These are phyloP conservation scores for Candida jianshihensis DNA, from an alignment of 805 yeast species.

Conservation along the genomic window DNA sequence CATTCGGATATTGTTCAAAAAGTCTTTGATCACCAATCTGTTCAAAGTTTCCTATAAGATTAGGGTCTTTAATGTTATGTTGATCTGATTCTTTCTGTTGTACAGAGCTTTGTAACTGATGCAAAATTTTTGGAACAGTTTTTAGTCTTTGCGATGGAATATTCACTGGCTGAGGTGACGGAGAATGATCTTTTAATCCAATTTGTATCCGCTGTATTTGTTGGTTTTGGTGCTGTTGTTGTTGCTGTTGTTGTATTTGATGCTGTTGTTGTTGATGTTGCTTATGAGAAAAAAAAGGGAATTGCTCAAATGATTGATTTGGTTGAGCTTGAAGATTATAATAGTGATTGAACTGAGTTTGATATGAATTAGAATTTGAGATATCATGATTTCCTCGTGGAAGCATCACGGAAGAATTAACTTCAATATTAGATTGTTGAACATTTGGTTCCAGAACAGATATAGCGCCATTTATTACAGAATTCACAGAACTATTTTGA, in stretches of 20 bases:
- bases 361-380: background rate
- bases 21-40: background rate
- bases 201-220: background rate
- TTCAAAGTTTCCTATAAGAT: background rate
- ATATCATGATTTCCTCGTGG: slow-evolving; percentile 1
- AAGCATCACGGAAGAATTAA: background rate
- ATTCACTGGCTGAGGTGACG: too few species aligned
- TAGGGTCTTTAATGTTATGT: too few species aligned
- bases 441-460: too few species aligned
- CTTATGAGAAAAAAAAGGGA: background rate
- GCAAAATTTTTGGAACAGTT: too few species aligned
- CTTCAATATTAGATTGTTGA: too few species aligned
- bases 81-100: background rate
- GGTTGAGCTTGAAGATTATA: background rate
- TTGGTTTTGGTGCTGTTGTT: background rate
- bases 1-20: background rate
- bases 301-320: background rate
- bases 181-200: too few species aligned
- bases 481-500: background rate
- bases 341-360: background rate
- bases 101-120: too few species aligned
- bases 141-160: too few species aligned
- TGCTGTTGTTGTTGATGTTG: background rate
- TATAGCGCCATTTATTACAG: slow-evolving; percentile 1
- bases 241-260: background rate